phyloP scores from a whole-genome alignment of 1,139 yeast genomes.

The Ogataea hybrid region DNA sequence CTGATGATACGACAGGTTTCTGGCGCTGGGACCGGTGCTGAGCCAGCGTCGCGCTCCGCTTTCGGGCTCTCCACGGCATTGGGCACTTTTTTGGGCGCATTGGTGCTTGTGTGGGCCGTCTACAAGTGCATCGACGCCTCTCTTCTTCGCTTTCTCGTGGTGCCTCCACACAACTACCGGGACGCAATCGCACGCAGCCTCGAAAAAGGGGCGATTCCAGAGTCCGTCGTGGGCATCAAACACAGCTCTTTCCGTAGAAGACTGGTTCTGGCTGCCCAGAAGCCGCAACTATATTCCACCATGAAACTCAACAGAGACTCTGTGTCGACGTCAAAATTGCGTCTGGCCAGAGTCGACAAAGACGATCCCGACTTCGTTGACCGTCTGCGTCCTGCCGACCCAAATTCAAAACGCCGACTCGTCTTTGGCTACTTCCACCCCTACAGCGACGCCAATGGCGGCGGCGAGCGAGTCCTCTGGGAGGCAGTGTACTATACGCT shows the following conservation, averaged over 20 bases:
- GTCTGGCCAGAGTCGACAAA: conserved; percentile 29
- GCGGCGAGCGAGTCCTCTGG: conserved; percentile 98
- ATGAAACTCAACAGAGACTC: conserved; percentile 25
- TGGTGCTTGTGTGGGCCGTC: conserved; percentile 5
- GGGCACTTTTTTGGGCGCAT: background rate
- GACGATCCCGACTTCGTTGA: conserved; percentile 21
- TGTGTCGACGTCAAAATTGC: conserved; percentile 19
- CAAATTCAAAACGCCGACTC: conserved; percentile 41
- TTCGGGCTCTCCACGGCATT: conserved; percentile 7
- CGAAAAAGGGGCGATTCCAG: conserved; percentile 28
- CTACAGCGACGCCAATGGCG: conserved; percentile 94
- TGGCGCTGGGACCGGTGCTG: background rate
- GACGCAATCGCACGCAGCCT: conserved; percentile 39
- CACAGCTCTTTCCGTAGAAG: conserved; percentile 44
- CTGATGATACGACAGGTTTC: background rate
- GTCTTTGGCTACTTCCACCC: conserved; percentile 93
- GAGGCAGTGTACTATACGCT: conserved; percentile 81
- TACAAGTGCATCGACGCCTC: conserved; percentile 21
- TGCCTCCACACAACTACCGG: conserved; percentile 47
- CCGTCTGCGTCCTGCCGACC: conserved; percentile 36
- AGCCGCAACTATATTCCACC: conserved; percentile 49
- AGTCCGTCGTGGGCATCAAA: conserved; percentile 33
- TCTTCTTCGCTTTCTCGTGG: conserved; percentile 40
- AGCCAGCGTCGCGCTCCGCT: conserved; percentile 7
- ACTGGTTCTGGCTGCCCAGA: conserved; percentile 42